Base-by-base conservation (phyloP, 768 basidiomycete genomes). In the Tricholoma terreum region DNA sequence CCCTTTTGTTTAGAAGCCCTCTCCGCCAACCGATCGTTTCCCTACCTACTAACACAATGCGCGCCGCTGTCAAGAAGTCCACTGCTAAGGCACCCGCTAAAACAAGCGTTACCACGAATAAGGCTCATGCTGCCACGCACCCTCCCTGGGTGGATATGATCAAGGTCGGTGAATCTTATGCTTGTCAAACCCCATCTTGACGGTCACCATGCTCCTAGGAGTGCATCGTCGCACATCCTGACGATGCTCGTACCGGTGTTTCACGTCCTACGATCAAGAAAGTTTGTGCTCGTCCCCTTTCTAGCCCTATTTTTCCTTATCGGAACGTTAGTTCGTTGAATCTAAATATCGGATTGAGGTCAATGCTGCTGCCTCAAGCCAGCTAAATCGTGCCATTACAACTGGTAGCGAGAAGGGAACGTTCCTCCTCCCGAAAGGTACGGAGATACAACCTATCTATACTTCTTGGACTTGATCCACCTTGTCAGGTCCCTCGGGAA, bases 261-360 rank as follows among this genome's bases (percentile, higher is more conserved):
- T 93, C 91, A 40, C 83, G 94, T 56, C 81, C 85, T 14, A 81
- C 76, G 27, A 89, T 95, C 77, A 96, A 96, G 85, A 92, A 75
- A 78, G 86, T 82, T 46, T 38, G 70, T 57, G 58, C 60, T 35
- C 48, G 53, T 56, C 54, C 49, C n/a, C 54, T 50, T 50, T 55
- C 50, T 56, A 53, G 19, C 53, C 57, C 50, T 43, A 56, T 52
- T 54, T 48, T 53, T 52, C 58, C 57, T 59, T 55, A 58, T 59
- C 59, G 55, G 55, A 57, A 43, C 11, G 17, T 19, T 58, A 94
- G 92, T 81, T 93, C 71, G 85, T 95, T 56, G 90, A 92, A 75
- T 78, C 82, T 62, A 89, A 83, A 67, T 96, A 93, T 78, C 84
- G 85, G 67, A 77, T 96, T 63, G 83, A 86, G 65, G 80, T 91